phyloP scores from a whole-genome alignment of 768 basidiomycete genomes.

The Tricholoma flavovirens region DNA sequence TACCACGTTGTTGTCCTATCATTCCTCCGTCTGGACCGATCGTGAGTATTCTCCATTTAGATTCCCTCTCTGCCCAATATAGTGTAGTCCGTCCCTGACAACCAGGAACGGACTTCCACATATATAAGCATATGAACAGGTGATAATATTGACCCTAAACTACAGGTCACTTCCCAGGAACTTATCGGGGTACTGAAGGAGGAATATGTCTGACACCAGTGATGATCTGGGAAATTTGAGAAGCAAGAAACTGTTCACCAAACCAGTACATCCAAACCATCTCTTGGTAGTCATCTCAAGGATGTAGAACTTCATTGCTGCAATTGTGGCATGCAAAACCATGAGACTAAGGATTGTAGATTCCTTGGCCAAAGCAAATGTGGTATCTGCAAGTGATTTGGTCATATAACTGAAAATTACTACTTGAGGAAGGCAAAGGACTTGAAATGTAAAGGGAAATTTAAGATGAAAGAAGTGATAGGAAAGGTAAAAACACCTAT shows the following conservation, averaged over 20 bases:
- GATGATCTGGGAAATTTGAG: not conserved
- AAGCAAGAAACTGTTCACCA: not conserved
- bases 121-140: not conserved
- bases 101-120: no score
- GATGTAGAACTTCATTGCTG: not conserved
- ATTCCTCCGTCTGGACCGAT: no score
- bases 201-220: not conserved
- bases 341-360: not conserved
- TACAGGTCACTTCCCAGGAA: not conserved
- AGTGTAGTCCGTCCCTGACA: no score
- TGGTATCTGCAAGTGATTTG: not conserved
- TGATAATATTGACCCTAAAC: not conserved
- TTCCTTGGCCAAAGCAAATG: not conserved
- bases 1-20: no score
- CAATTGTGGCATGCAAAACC: not conserved
- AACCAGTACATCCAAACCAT: not conserved
- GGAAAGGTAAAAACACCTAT: not conserved
- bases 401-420: not conserved
- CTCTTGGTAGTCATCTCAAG: not conserved
- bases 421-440: not conserved
- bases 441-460: not conserved
- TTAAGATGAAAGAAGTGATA: not conserved
- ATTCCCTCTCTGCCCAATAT: no score
- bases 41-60: no score
- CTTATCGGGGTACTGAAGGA: not conserved